A percentile compares a stretch with the other conserved stretches of the same genome.
These are phyloP conservation scores for Russula brevipes DNA, from an alignment of 768 basidiomycete species.

Conservation along the genomic window DNA sequence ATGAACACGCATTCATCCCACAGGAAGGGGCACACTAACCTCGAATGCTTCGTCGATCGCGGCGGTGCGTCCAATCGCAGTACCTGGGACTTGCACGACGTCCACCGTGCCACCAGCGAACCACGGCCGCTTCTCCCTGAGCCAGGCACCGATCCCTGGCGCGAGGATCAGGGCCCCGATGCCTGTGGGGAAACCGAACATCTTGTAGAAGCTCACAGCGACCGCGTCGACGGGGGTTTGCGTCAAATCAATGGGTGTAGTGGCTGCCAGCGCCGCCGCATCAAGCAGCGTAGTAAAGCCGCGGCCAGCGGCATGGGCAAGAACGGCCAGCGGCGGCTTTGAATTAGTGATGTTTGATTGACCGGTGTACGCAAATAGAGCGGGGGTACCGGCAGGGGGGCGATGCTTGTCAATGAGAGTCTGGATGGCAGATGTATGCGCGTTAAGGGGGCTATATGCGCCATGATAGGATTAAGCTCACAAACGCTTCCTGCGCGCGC, in stretches of 20 bases:
- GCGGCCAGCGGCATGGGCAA: constrained; percentile 56
- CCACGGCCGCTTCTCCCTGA: constrained; percentile 63
- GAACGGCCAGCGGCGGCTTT: constrained; percentile 62
- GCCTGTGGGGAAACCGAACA: constrained; percentile 85
- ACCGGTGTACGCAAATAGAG: constrained; percentile 70
- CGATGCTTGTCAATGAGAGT: constrained; percentile 48
- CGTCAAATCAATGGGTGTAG: constrained; percentile 59
- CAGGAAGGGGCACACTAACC: constrained; percentile 37
- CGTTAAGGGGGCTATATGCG: constrained; percentile 11
- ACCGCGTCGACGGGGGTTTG: constrained; percentile 73
- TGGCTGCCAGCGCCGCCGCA: constrained; percentile 75
- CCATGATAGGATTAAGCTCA: constrained; percentile 29
- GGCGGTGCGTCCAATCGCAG: constrained; percentile 52
- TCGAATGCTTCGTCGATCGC: constrained; percentile 72
- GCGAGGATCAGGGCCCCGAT: constrained; percentile 62
- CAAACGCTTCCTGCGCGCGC: constrained; percentile 54
- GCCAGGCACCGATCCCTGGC: constrained; percentile 53
- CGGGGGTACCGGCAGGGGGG: constrained; percentile 46
- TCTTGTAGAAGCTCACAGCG: constrained; percentile 83
- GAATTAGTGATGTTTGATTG: constrained; percentile 80
- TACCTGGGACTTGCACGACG: constrained; percentile 78
- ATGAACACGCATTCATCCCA: neutral
- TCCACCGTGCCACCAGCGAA: constrained; percentile 81
- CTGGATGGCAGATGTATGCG: constrained; percentile 34
- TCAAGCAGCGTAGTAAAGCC: constrained; percentile 77